These are phyloP conservation scores for Linanthus parryae DNA, from an alignment of 148 eudicot genomes.

Conservation along the genomic window DNA sequence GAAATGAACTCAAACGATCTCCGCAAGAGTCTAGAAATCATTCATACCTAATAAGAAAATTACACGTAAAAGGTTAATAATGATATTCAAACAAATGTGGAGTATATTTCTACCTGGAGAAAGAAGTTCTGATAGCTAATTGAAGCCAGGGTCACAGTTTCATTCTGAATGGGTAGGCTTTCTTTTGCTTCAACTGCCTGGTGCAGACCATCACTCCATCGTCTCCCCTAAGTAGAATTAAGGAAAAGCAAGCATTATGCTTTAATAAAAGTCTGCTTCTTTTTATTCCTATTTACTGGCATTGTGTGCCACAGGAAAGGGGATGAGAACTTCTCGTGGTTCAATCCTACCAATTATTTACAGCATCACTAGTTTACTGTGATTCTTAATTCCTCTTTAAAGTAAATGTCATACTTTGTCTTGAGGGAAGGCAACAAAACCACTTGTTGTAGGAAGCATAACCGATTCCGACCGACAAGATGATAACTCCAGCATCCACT, in stretches of 20 bases:
- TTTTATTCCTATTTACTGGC: conserved; percentile 2
- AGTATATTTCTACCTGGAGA: conserved; percentile 82
- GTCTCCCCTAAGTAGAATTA: conserved; percentile 73
- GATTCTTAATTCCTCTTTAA: neutral
- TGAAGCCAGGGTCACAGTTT: conserved; percentile 96
- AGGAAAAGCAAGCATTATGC: conserved; percentile 2
- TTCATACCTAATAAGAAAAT: no score
- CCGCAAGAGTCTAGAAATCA: no score
- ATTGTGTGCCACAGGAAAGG: neutral
- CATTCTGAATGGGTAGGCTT: conserved; percentile 92
- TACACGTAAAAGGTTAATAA: no score
- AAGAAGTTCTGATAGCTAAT: conserved; percentile 98
- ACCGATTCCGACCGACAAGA: conserved; percentile 3
- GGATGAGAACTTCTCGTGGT: no score
- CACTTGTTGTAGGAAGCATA: neutral
- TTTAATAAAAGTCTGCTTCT: conserved; percentile 3
- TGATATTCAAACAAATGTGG: no score
- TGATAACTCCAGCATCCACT: no score
- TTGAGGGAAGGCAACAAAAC: neutral
- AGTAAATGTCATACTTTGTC: neutral
- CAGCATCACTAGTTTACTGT: neutral
- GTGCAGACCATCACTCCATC: conserved; percentile 99
- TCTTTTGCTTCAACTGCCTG: conserved; percentile 99
- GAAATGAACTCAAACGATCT: conserved; percentile 10
- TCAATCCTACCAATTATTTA: neutral